Evolutionary conservation across 2,329 filamentous ascomycete species (phyloP).

Genomic region (Chaetomium sp.): DNA sequence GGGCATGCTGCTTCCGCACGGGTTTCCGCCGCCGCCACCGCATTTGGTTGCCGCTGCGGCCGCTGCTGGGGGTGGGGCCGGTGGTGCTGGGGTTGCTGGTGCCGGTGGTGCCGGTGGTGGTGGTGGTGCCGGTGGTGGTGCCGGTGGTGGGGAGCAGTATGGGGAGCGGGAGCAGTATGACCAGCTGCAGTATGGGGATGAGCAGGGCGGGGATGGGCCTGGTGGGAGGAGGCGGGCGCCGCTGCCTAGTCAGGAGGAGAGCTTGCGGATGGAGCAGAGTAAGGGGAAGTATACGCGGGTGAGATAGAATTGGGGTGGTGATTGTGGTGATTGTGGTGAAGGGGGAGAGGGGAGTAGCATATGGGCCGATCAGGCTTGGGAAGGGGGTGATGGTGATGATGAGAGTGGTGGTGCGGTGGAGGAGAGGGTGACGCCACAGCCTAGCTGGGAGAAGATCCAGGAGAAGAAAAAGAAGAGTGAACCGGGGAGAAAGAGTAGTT

Average conservation of each 20-base stretch:
- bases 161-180: not conserved
- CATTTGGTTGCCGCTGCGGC: conserved; percentile 12
- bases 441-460: not conserved
- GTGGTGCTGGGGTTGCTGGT: not conserved
- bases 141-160: conserved; percentile 25
- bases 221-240: conserved; percentile 63
- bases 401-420: not conserved
- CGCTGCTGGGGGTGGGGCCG: not conserved
- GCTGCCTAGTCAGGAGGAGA: conserved; percentile 82
- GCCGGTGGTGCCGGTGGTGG: not conserved
- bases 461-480: not conserved
- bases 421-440: not conserved
- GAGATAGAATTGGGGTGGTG: conserved; percentile 41
- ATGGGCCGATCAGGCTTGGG: conserved; percentile 26
- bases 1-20: conserved; percentile 44
- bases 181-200: conserved; percentile 1
- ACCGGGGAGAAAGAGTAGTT: not conserved
- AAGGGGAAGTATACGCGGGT: conserved; percentile 61
- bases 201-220: conserved; percentile 30
- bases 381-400: not conserved
- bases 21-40: conserved; percentile 42
- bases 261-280: conserved; percentile 74
- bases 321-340: not conserved
- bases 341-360: not conserved
- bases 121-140: not conserved